Evolutionary conservation across 495 filamentous ascomycete species (phyloP), one percentile per base, ranked within the genome.

Genomic region (Penicillium angulare): DNA sequence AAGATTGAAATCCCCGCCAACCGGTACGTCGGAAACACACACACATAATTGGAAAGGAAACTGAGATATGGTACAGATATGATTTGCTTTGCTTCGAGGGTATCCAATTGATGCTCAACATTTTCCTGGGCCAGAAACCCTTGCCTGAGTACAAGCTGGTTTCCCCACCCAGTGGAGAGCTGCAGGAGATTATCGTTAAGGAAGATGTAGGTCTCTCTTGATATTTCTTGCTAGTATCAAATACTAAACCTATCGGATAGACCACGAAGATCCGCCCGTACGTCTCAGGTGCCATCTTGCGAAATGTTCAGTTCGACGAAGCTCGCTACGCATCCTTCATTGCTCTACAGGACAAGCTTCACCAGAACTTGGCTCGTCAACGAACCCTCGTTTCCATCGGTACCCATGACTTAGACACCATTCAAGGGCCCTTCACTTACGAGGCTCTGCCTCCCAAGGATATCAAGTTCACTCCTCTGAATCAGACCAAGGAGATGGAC

Each of bases 1-100:
- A 96, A 95, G 79, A 97, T 99, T 65, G 93, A 99, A 69, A 95
- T 99, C 65, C 93, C 93, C 52, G 93, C 93, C 55, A 99, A 99
- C 69, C 83, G 85, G 82, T 86, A 64, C 56, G 71, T 51, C 16
- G 23, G 47, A 43, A 12, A 44, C 21, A 45, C 17, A 3, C 24
- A 32, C 16, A 35, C 3, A 7, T 17, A 12, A 10, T 7, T 27
- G 21, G 27, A 5, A 29, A 27, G 22, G 20, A 35, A 17, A 50
- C 54, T 72, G 56, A 76, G 50, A 52, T 20, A 9, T 22, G 32
- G 27, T 39, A 12, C 60, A 86, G 92, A 80, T 97, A 97, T 84
- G 93, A 99, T 63, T 86, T 97, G 84, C 84, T 99, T 23, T 99
- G 93, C 65, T 96, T 97, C 73, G 93, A 99, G 72, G 93, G 93